phyloP scores from a whole-genome alignment of 2,329 filamentous ascomycete genomes.

The Colletotrichum magnum region DNA sequence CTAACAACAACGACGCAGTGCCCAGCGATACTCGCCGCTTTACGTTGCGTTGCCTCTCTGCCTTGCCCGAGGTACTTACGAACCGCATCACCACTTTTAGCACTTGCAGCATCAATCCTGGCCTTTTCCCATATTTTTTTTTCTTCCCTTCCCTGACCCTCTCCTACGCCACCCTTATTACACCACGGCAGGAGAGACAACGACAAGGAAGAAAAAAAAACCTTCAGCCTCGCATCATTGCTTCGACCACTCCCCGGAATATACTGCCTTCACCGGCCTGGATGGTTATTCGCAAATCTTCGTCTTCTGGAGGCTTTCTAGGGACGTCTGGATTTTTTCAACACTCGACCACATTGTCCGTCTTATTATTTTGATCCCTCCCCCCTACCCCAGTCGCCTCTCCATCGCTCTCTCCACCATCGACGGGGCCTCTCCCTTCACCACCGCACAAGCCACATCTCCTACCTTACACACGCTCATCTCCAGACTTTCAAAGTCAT shows the following conservation, averaged over 20 bases:
- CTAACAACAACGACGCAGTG: too few species aligned
- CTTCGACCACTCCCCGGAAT: neutral
- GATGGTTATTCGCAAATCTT: conserved; percentile 2
- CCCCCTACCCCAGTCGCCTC: conserved; percentile 8
- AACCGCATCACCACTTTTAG: conserved; percentile 37
- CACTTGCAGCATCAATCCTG: conserved; percentile 35
- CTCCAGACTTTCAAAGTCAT: neutral
- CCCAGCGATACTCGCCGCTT: too few species aligned
- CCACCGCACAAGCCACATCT: conserved; percentile 13
- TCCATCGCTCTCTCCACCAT: conserved; percentile 2
- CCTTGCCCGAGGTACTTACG: too few species aligned
- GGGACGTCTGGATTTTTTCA: neutral
- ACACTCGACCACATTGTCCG: conserved; percentile 12
- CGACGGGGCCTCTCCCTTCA: conserved; percentile 11
- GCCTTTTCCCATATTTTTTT: conserved; percentile 30
- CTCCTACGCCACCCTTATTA: conserved; percentile 16
- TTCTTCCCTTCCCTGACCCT: neutral
- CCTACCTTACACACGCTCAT: neutral
- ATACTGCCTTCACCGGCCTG: conserved; percentile 4
- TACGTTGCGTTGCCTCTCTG: too few species aligned
- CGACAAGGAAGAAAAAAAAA: too few species aligned
- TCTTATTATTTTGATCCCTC: conserved; percentile 24
- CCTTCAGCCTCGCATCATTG: too few species aligned
- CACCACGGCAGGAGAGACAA: conserved; percentile 6
- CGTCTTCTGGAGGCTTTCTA: conserved; percentile 5